A percentile compares a stretch with the other conserved stretches of the same genome.
phyloP scores from a whole-genome alignment of 805 yeast species.

The Brettanomyces bruxellensis region DNA sequence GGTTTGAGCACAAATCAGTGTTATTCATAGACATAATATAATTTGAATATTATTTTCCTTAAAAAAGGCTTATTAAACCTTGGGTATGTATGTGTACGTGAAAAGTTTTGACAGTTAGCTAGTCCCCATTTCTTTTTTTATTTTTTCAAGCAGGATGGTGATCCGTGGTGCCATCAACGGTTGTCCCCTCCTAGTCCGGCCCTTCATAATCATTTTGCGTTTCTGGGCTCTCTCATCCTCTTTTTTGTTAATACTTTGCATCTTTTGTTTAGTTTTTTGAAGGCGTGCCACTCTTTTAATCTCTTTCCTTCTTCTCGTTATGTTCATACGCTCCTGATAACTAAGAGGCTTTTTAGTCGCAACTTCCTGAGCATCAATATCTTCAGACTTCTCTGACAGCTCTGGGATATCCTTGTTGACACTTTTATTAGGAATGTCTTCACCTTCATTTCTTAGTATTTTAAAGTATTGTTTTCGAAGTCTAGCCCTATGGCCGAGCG shows the following conservation, averaged over 20 bases:
- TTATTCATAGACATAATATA: neutral
- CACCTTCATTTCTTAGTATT: conserved; percentile 65
- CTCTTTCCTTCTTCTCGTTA: conserved; percentile 38
- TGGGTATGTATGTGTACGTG: neutral
- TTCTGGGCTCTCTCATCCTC: conserved; percentile 37
- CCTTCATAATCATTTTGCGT: conserved; percentile 31
- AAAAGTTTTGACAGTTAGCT: neutral
- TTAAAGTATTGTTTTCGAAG: conserved; percentile 77
- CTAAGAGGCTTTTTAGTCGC: conserved; percentile 27
- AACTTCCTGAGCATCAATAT: conserved; percentile 5
- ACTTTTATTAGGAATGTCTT: conserved; percentile 33
- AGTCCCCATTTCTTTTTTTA: conserved; percentile 28
- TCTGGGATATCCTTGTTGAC: conserved; percentile 5
- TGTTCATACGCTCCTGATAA: conserved; percentile 36
- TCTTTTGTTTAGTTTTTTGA: conserved; percentile 26
- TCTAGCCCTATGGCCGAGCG: conserved; percentile 72
- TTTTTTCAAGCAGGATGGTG: conserved; percentile 66
- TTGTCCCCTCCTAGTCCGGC: conserved; percentile 68
- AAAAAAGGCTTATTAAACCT: neutral
- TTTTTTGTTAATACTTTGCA: conserved; percentile 26
- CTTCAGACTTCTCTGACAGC: conserved; percentile 10
- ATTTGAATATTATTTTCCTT: neutral
- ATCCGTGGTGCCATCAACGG: conserved; percentile 90
- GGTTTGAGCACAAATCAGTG: neutral
- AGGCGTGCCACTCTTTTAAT: conserved; percentile 33